These are phyloP conservation scores for Trypanosoma platydactyli DNA, from an alignment of 208 protist species.

Conservation along the genomic window DNA sequence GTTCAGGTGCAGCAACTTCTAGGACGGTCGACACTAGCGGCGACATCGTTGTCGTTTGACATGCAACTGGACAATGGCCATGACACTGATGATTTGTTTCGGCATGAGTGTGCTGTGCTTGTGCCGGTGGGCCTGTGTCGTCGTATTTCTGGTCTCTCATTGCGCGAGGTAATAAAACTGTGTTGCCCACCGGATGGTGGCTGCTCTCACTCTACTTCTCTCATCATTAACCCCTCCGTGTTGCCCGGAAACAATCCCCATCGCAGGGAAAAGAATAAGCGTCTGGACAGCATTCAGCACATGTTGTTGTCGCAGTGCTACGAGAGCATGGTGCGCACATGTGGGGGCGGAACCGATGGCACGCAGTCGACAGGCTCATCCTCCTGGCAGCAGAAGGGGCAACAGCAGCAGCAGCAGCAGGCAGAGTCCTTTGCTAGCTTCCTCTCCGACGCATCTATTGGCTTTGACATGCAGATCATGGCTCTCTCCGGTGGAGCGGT, in stretches of 20 bases:
- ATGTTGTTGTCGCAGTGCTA: slow-evolving; percentile 54
- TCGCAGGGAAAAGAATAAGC: slow-evolving; percentile 59
- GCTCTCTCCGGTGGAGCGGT: slow-evolving; percentile 56
- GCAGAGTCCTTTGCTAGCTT: slow-evolving; percentile 53
- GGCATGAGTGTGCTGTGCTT: slow-evolving; percentile 23
- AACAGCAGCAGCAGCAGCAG: slow-evolving; percentile 10
- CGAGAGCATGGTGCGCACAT: slow-evolving; percentile 12
- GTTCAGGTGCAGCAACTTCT: slow-evolving; percentile 12
- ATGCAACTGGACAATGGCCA: no score
- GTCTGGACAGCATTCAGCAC: slow-evolving; percentile 63
- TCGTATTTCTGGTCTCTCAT: slow-evolving; percentile 5
- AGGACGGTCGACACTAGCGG: background rate
- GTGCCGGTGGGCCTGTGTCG: slow-evolving; percentile 24
- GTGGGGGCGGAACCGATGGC: background rate
- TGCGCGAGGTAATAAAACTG: slow-evolving; percentile 18
- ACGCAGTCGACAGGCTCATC: background rate
- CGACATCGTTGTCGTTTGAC: no score
- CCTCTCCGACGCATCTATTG: slow-evolving; percentile 58
- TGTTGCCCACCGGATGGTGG: background rate
- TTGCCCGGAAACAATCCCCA: slow-evolving; percentile 41
- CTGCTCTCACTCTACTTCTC: slow-evolving; percentile 24
- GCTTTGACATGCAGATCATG: slow-evolving; percentile 80
- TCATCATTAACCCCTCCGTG: slow-evolving; percentile 62
- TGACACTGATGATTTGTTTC: slow-evolving; percentile 13
- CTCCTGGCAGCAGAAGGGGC: background rate